Conservation (phyloP, 306 rosid genomes). For the Cicer chorassanicum region DNA sequence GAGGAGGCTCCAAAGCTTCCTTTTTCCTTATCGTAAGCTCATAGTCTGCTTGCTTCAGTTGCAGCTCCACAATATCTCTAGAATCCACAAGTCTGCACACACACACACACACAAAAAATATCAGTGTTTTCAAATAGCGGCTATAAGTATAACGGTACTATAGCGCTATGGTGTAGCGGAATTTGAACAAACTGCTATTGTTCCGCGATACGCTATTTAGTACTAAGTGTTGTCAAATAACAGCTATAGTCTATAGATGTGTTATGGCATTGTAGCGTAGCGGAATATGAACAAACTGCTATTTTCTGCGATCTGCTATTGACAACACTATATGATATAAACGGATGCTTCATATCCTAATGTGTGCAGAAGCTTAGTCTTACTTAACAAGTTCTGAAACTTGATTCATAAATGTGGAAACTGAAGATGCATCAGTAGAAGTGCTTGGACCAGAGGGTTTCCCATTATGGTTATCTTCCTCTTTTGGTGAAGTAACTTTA, state of each 20-base stretch:
- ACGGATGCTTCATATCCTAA: background rate
- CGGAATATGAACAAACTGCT: too few relatives aligned
- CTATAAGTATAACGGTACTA: too few relatives aligned
- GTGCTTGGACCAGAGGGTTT: conserved; percentile 47
- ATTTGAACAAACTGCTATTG: too few relatives aligned
- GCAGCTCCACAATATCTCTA: conserved; percentile 83
- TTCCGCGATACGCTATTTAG: too few relatives aligned
- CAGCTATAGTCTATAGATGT: too few relatives aligned
- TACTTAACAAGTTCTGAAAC: conserved; percentile 90
- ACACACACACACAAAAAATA: background rate
- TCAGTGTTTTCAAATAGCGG: too few relatives aligned
- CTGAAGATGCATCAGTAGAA: conserved; percentile 56
- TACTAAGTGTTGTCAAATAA: too few relatives aligned
- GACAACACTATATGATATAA: background rate
- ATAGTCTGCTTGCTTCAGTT: conserved; percentile 76
- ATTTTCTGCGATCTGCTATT: too few relatives aligned
- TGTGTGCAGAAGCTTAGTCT: conserved; percentile 28
- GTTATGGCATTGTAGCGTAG: too few relatives aligned
- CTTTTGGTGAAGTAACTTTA: conserved; percentile 45
- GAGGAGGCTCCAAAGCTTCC: conserved; percentile 79
- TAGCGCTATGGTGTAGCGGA: too few relatives aligned
- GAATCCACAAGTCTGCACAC: conserved; percentile 84
- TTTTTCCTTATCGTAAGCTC: conserved; percentile 76
- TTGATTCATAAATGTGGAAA: conserved; percentile 75
- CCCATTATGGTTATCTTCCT: conserved; percentile 51